These are phyloP conservation scores for Aspergillus versicolor DNA, from an alignment of 2,329 filamentous ascomycete species.

Conservation along the genomic window DNA sequence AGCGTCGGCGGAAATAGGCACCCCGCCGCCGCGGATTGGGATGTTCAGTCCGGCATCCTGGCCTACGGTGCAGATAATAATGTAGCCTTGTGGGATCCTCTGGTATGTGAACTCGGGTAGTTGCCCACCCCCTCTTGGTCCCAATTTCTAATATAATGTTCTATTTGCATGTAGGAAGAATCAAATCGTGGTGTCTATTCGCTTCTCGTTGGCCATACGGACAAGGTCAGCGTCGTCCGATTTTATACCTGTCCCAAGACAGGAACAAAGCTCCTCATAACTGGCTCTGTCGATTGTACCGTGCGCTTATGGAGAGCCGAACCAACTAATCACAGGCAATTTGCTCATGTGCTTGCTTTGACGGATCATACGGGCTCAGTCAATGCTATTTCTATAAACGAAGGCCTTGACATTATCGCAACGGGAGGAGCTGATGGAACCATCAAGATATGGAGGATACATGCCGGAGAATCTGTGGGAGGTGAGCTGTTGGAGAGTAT, in stretches of 20 bases:
- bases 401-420: conserved; percentile 51
- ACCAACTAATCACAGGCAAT: conserved; percentile 28
- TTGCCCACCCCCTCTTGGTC: background rate
- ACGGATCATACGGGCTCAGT: conserved; percentile 71
- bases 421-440: conserved; percentile 64
- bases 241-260: conserved; percentile 63
- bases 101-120: conserved; percentile 52
- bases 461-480: conserved; percentile 31
- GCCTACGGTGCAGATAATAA: conserved; percentile 89
- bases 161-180: conserved; percentile 37
- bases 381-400: conserved; percentile 58
- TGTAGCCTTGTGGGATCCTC: conserved; percentile 82
- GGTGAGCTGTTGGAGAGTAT: conserved; percentile 67
- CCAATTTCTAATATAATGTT: background rate
- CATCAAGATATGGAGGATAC: conserved; percentile 67
- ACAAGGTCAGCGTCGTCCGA: conserved; percentile 77
- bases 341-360: conserved; percentile 49
- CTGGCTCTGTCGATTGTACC: conserved; percentile 77
- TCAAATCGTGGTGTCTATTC: conserved; percentile 58
- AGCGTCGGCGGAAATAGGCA: conserved; percentile 88
- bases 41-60: conserved; percentile 64
- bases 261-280: conserved; percentile 62
- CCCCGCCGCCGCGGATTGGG: conserved; percentile 88
- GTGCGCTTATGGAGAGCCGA: conserved; percentile 62
- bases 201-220: conserved; percentile 73